Evolutionary conservation across 2,329 filamentous ascomycete species (phyloP), one percentile per base, ranked within the genome.

Genomic region (Fusarium cicatricum): DNA sequence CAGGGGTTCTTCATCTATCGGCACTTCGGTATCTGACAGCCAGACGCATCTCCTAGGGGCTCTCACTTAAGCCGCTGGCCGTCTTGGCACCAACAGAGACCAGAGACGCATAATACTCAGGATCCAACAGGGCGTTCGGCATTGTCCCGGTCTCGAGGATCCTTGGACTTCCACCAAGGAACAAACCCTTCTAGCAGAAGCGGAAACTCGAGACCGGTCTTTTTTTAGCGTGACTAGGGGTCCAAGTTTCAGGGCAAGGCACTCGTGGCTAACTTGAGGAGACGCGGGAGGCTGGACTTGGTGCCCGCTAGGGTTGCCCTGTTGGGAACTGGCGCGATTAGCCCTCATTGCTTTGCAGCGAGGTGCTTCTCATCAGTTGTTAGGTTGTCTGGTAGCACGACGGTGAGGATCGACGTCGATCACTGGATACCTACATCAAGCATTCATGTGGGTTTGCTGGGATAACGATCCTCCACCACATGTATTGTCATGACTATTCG

Each of bases 201-300:
- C n/a, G n/a, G n/a, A n/a, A n/a, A n/a, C n/a, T 16, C n/a, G 19
- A 11, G 19, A 3, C 15, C 11, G 21, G 43, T n/a, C 43, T 46
- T 28, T 23, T 39, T 47, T 47, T 47, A 47, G 44, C 34, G 44
- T 23, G 31, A 14, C 34, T 16, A 39, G 34, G 14, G 33, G 43
- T 14, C 16, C 15, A 21, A 5, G 33, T 47, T 47, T 47, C 34
- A 39, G 34, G 44, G 44, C 8, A 12, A 21, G 16, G 21, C 10
- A n/a, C n/a, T n/a, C n/a, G n/a, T n/a, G n/a, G n/a, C n/a, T n/a
- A n/a, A n/a, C n/a, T 38, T 38, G 36, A 26, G 5, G 16, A 36
- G 4, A 34, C 15, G 12, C 14, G 16, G 16, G 12, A 34, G 11
- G 12, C 14, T 36, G 14, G 36, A n/a, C n/a, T n/a, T 34, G 32